Percentiles rank a stretch among this genome's conserved stretches.
These are phyloP conservation scores for Pseudonitzschia pungens DNA, from an alignment of 108 stramenopile species.

Conservation along the genomic window DNA sequence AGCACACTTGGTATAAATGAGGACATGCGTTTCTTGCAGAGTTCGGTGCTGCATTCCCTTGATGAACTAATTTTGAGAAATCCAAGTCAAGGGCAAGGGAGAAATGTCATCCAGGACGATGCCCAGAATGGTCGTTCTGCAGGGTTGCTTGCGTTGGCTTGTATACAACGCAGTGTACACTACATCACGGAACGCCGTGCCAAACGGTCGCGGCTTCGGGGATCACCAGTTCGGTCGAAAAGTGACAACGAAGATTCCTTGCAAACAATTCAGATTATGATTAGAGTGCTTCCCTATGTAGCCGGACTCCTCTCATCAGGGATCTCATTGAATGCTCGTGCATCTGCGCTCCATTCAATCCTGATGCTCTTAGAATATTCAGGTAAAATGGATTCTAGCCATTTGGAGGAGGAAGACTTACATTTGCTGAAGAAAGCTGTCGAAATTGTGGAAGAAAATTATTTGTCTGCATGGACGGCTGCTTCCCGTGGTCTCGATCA, in stretches of 20 bases:
- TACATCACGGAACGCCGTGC: slow-evolving; percentile 25
- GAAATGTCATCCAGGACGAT: slow-evolving; percentile 45
- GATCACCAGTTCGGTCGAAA: slow-evolving; percentile 6
- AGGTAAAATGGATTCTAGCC: slow-evolving; percentile 19
- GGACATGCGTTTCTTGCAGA: slow-evolving; percentile 81
- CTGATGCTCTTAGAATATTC: slow-evolving; percentile 72
- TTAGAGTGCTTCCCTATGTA: slow-evolving; percentile 70
- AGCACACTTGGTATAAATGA: slow-evolving; percentile 79
- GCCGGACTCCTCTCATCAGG: slow-evolving; percentile 48
- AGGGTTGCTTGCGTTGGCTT: slow-evolving; percentile 69
- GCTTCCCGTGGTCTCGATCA: slow-evolving; percentile 59
- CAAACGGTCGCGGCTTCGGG: slow-evolving; percentile 29
- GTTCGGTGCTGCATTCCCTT: slow-evolving; percentile 72
- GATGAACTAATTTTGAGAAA: slow-evolving; percentile 76
- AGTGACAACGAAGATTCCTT: slow-evolving; percentile 34
- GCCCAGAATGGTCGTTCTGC: slow-evolving; percentile 64
- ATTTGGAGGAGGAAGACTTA: slow-evolving; percentile 30
- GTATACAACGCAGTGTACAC: slow-evolving; percentile 69
- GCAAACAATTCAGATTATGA: slow-evolving; percentile 75
- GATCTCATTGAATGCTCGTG: slow-evolving; percentile 49
- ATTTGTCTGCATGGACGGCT: slow-evolving; percentile 69
- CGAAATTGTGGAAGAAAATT: slow-evolving; percentile 74
- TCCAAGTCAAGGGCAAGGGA: slow-evolving; percentile 41
- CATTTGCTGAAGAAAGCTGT: slow-evolving; percentile 74
- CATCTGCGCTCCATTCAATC: slow-evolving; percentile 76